Evolutionary conservation across 2,329 filamentous ascomycete genomes (phyloP), one percentile per base, ranked within the genome.

Genomic region (Teratosphaeria nubilosa): DNA sequence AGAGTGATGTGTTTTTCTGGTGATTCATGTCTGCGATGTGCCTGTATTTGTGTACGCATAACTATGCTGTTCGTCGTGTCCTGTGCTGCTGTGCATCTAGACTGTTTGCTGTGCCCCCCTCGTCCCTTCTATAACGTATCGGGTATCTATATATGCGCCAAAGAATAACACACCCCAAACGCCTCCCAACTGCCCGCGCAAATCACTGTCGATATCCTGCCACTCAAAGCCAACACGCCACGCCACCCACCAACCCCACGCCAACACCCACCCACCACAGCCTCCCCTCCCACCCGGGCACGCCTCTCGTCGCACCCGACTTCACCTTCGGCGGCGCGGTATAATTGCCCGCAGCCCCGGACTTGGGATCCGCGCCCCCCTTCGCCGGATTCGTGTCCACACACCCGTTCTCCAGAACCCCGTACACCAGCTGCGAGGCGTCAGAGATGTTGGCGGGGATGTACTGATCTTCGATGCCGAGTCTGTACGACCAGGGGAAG

Each of bases 401-500:
- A 31, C 54, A 56, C 5, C 54, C 54, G 30, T 27, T 57, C 3
- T 53, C 55, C 48, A 48, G 45, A 2, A 52, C 30, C 2, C 45
- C 14, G 34, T 52, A 57, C 13, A 41, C 55, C 6, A 52, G 25
- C 20, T n/a, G 22, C 7, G 32, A 30, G 4, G 34, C 6, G 50
- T 66, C 56, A 13, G 57, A 56, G 37, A 65, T 56, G 53, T 65
- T 60, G 14, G 30, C 51, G 2, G 64, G 64, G 56, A 66, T 65
- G 55, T 63, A 66, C 1, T 59, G 58, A 11, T 63, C 53, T 10
- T 34, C n/a, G 45, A 64, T 22, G 3, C 64, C 64, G 10, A 56
- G 51, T 13, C 60, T 54, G 37, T 65, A 66, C 9, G 60, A 63
- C 64, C 64, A 66, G 14, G 64, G 58, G 37, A 63, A 63, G 20